A percentile compares a stretch with the other conserved stretches of the same genome.
Conservation (phyloP, 208 protist genomes). For the Ichthyophonus hoferi region DNA sequence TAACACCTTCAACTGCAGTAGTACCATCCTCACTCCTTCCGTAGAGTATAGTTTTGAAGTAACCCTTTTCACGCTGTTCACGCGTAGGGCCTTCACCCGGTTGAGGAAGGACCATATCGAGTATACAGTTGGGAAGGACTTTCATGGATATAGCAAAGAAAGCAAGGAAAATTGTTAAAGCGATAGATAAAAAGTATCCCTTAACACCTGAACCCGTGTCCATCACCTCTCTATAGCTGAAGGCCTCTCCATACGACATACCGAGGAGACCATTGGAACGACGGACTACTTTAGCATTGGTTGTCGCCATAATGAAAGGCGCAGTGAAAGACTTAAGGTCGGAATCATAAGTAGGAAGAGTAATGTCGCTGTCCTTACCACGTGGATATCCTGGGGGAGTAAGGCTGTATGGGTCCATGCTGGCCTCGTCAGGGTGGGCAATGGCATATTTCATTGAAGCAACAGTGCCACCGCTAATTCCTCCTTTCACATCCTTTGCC, state of each 20-base stretch:
- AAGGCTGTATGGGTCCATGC: background rate
- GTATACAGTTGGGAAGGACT: background rate
- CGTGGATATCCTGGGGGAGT: background rate
- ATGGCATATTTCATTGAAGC: background rate
- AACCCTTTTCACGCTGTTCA: background rate
- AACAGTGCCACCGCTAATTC: background rate
- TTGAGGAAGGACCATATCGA: background rate
- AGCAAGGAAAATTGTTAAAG: background rate
- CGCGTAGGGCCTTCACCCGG: background rate
- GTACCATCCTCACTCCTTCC: background rate
- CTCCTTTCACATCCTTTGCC: background rate
- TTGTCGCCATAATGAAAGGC: slow-evolving; percentile 8
- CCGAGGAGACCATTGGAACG: background rate
- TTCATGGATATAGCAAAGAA: background rate
- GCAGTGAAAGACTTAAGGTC: background rate
- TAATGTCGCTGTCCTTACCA: background rate
- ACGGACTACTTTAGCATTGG: background rate
- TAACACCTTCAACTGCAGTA: background rate
- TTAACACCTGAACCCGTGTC: background rate
- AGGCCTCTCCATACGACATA: background rate
- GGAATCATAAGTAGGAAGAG: background rate
- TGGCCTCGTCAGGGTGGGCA: background rate
- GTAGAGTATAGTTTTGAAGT: background rate
- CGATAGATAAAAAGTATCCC: background rate
- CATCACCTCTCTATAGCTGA: slow-evolving; percentile 10